These are phyloP conservation scores for Fusarium subtropicale DNA, from an alignment of 2,329 filamentous ascomycete genomes.

Conservation along the genomic window DNA sequence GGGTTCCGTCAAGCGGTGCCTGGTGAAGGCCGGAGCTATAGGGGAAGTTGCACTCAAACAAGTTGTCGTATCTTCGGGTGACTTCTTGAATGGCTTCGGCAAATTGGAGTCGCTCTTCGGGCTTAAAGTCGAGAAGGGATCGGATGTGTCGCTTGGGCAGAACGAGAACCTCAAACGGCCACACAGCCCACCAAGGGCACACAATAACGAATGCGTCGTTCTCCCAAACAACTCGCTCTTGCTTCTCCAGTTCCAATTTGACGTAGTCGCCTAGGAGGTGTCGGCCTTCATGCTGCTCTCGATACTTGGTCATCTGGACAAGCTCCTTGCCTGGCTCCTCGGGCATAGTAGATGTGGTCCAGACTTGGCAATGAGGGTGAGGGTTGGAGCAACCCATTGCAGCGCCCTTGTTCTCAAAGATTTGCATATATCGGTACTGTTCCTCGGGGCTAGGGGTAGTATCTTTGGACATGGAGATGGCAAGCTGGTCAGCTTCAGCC, in stretches of 20 bases:
- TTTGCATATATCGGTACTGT: constrained; percentile 97
- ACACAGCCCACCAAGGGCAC: constrained; percentile 97
- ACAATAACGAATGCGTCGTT: constrained; percentile 87
- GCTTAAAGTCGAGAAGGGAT: constrained; percentile 82
- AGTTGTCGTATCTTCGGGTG: constrained; percentile 91
- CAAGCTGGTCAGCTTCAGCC: constrained; percentile 53
- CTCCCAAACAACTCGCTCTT: constrained; percentile 88
- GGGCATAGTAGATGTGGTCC: constrained; percentile 91
- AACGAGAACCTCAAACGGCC: constrained; percentile 96
- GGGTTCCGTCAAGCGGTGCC: constrained; percentile 83
- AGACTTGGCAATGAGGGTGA: constrained; percentile 95
- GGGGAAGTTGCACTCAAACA: constrained; percentile 96
- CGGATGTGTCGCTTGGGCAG: constrained; percentile 86
- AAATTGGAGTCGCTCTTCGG: constrained; percentile 76
- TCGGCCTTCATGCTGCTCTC: constrained; percentile 74
- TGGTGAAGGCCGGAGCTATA: constrained; percentile 98
- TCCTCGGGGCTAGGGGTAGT: constrained; percentile 66
- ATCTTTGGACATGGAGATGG: constrained; percentile 54
- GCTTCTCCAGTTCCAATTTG: constrained; percentile 81
- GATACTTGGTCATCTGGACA: constrained; percentile 81
- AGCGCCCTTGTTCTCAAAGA: constrained; percentile 98
- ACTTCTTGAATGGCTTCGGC: constrained; percentile 90
- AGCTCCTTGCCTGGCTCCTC: constrained; percentile 89
- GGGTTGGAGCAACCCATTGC: constrained; percentile 99
- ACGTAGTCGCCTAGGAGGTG: constrained; percentile 91